phyloP scores from a whole-genome alignment of 2,329 filamentous ascomycete genomes.

The Rhinocladiella similis region DNA sequence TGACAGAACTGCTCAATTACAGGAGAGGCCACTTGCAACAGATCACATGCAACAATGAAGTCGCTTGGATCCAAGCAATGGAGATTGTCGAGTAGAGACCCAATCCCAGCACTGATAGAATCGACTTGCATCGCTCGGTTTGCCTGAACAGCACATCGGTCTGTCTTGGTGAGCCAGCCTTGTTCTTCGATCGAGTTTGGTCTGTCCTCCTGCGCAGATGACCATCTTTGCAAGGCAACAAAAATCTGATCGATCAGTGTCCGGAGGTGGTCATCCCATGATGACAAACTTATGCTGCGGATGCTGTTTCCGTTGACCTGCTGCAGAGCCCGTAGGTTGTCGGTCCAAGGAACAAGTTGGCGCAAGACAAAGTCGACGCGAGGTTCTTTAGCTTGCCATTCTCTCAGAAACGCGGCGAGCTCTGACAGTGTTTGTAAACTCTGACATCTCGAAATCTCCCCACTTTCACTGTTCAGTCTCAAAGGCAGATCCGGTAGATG shows the following conservation, averaged over 20 bases:
- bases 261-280: conserved; percentile 61
- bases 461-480: conserved; percentile 39
- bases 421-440: conserved; percentile 17
- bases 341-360: conserved; percentile 68
- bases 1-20: conserved; percentile 72
- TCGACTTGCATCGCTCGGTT: conserved; percentile 61
- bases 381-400: conserved; percentile 50
- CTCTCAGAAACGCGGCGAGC: conserved; percentile 40
- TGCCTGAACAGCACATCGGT: conserved; percentile 53
- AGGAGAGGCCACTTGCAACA: conserved; percentile 63
- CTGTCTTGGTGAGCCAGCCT: conserved; percentile 63
- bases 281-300: conserved; percentile 35
- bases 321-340: conserved; percentile 32
- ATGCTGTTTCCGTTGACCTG: conserved; percentile 17
- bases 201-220: conserved; percentile 55
- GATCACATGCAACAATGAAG: conserved; percentile 46
- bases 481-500: conserved; percentile 52
- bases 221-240: conserved; percentile 73
- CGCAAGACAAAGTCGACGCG: conserved; percentile 64
- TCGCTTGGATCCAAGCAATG: conserved; percentile 47
- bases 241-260: conserved; percentile 73
- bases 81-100: conserved; percentile 48
- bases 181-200: conserved; percentile 62
- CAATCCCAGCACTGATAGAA: conserved; percentile 53
- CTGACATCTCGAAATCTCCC: not conserved